Evolutionary conservation across 805 yeast genomes (phyloP).

Genomic region (Suhomyces sp.): DNA sequence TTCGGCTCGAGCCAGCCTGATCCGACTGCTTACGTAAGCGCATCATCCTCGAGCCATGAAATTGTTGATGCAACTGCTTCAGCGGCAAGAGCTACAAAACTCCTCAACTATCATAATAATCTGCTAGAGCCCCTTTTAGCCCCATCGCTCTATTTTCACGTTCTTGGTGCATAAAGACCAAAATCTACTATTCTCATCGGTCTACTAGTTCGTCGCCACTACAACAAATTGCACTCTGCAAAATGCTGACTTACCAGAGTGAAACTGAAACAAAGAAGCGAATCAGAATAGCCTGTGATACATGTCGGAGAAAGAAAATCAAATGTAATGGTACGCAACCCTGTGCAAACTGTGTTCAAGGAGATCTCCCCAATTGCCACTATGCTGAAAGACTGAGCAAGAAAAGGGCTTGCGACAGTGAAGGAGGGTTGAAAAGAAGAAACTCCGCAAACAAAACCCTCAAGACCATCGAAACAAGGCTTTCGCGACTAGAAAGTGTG

Average conservation of each 20-base stretch:
- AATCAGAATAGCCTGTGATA: slow-evolving; percentile 27
- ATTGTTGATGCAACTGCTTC: not conserved
- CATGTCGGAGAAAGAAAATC: slow-evolving; percentile 32
- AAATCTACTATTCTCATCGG: not conserved
- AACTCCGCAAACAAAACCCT: slow-evolving; percentile 8
- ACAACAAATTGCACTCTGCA: not conserved
- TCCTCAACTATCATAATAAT: not conserved
- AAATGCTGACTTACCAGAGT: not conserved
- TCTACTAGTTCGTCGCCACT: not conserved
- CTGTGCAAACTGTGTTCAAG: slow-evolving; percentile 24
- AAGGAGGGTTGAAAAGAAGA: not conserved
- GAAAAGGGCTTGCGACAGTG: slow-evolving; percentile 4
- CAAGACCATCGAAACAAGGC: slow-evolving; percentile 17
- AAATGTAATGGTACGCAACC: slow-evolving; percentile 32
- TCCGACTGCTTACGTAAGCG: not conserved
- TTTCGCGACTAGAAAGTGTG: slow-evolving; percentile 21
- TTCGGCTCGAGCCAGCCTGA: no score
- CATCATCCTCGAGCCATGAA: not conserved
- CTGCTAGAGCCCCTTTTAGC: not conserved
- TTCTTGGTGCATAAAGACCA: not conserved
- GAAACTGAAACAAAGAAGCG: slow-evolving; percentile 10
- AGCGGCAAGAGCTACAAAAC: not conserved
- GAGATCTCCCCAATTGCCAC: slow-evolving; percentile 19
- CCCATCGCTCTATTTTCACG: no score
- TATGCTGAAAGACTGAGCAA: slow-evolving; percentile 19